Percentiles rank a stretch among this genome's conserved stretches.
Evolutionary conservation across 2,329 filamentous ascomycete genomes (phyloP).

Genomic region (Penicillium sp.): DNA sequence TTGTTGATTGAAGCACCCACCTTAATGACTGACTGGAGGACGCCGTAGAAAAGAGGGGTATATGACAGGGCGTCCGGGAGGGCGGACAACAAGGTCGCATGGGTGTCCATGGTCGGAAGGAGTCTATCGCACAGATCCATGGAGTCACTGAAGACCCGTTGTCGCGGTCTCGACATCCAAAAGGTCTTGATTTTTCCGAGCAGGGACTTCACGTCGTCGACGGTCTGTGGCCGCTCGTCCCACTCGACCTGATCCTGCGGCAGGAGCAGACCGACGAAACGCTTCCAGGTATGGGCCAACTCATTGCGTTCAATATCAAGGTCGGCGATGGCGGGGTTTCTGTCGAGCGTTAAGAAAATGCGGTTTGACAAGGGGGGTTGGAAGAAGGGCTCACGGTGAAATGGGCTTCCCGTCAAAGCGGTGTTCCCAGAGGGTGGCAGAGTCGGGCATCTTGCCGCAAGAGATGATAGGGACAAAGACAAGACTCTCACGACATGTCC

Average conservation of each 20-base stretch:
- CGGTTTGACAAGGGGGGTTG: background rate
- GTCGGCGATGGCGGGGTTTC: conserved; percentile 31
- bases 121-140: conserved; percentile 32
- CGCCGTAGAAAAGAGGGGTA: conserved; percentile 36
- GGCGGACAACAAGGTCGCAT: conserved; percentile 26
- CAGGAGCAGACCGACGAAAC: conserved; percentile 33
- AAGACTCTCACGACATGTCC: conserved; percentile 18
- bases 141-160: conserved; percentile 27
- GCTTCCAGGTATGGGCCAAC: conserved; percentile 38
- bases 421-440: conserved; percentile 24
- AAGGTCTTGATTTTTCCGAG: conserved; percentile 28
- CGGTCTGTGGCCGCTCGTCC: conserved; percentile 29
- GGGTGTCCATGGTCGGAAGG: conserved; percentile 30
- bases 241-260: conserved; percentile 30
- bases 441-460: conserved; percentile 21
- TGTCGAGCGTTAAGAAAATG: conserved; percentile 6
- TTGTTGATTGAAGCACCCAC: conserved; percentile 19
- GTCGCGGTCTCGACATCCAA: conserved; percentile 31
- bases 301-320: conserved; percentile 44
- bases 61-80: conserved; percentile 31
- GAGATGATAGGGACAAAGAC: conserved; percentile 5
- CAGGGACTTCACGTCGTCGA: conserved; percentile 30
- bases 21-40: conserved; percentile 40
- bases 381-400: conserved; percentile 26
- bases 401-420: conserved; percentile 33